Conservation (phyloP, 2,329 filamentous ascomycete species). For the Cladosporium sp. region DNA sequence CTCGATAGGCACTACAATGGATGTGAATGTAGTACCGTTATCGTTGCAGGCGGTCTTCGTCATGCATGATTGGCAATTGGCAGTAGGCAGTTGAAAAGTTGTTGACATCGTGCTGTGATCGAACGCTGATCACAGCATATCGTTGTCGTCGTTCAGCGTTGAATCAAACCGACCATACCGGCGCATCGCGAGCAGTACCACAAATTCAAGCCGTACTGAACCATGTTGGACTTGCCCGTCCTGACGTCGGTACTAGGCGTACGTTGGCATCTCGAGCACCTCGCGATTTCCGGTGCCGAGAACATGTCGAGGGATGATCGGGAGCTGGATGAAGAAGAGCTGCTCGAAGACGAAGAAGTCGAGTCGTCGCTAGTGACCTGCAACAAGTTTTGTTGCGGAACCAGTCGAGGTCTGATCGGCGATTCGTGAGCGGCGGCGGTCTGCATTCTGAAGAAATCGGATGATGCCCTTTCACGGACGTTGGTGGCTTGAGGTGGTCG, state of each 20-base stretch:
- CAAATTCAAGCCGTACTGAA: conserved; percentile 34
- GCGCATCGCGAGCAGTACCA: conserved; percentile 36
- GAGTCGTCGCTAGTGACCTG: conserved; percentile 29
- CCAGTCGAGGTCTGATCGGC: conserved; percentile 24
- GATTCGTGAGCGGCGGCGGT: conserved; percentile 27
- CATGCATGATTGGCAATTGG: neutral
- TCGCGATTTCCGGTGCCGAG: conserved; percentile 24
- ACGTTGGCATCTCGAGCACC: conserved; percentile 35
- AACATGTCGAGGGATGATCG: conserved; percentile 12
- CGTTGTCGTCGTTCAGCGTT: conserved; percentile 20
- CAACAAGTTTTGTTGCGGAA: conserved; percentile 31
- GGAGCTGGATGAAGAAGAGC: conserved; percentile 17
- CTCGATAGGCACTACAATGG: neutral
- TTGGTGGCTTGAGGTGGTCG: conserved; percentile 9
- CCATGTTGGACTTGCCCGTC: conserved; percentile 34
- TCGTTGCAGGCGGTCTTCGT: neutral
- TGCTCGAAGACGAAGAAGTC: conserved; percentile 4
- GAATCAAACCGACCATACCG: conserved; percentile 29
- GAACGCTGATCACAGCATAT: neutral
- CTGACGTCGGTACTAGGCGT: conserved; percentile 29
- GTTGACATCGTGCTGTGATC: neutral
- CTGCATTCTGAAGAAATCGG: conserved; percentile 29
- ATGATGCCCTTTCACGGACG: conserved; percentile 18
- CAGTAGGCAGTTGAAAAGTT: neutral
- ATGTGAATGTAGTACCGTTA: neutral